Evolutionary conservation across 352 stramenopile genomes (phyloP), one percentile per base, ranked within the genome.

Genomic region (Pythium vanterpoolii): DNA sequence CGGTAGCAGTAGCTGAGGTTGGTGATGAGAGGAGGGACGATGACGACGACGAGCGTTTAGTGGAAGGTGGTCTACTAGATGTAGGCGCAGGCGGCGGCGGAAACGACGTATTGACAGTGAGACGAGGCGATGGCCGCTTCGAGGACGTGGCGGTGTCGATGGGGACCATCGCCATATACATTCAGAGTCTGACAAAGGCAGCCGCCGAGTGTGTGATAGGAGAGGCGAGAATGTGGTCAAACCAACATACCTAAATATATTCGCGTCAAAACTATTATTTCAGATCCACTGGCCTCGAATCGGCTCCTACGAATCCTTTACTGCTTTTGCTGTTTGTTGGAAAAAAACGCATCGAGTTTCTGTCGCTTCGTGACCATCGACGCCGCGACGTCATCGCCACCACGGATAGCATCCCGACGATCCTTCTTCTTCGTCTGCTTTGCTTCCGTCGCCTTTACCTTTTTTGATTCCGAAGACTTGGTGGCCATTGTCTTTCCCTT

Each of bases 361-460:
- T 76, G 71, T 18, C 62, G 62, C 63, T 76, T 76, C 30, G 55
- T 68, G 33, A 51, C 44, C 24, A 55, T 62, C 1, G 54, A 59
- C 18, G 24, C 28, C 2, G 46, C 52, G 14, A 67, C 38, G 52
- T 67, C 60, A 1, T 49, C 51, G 14, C 38, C 46, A 2, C 52
- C 51, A 43, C 50, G 51, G 9, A 28, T 18, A 23, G 40, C n/a
- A n/a, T n/a, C n/a, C n/a, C n/a, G 34, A 11, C 26, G 24, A n/a
- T 48, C n/a, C 3, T 5, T 23, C 38, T 53, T 30, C 1, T 44
- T 47, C 48, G 45, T 48, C n/a, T 28, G n/a, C 28, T 31, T 59
- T 2, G 21, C 36, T 39, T 21, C 31, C 26, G 6, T 56, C 21
- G 47, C 14, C 56, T 6, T 36, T 11, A 36, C 6, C 24, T 21